phyloP scores from a whole-genome alignment of 2,329 filamentous ascomycete genomes.

The Remersonia thermophila region DNA sequence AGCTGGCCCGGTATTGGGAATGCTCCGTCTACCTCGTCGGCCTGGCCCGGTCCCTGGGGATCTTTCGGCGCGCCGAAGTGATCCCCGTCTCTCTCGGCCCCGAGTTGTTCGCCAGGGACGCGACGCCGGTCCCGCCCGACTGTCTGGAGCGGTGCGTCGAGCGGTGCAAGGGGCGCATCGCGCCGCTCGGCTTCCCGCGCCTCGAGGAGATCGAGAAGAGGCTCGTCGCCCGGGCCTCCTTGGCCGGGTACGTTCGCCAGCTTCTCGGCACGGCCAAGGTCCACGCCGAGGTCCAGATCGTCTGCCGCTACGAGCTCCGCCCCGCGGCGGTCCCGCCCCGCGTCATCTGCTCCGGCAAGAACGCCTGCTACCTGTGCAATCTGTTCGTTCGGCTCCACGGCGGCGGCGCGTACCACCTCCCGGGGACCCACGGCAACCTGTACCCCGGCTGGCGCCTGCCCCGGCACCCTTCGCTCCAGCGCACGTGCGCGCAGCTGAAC shows the following conservation, averaged over 20 bases:
- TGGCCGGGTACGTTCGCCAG: no score
- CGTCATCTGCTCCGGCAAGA: slow-evolving; percentile 36
- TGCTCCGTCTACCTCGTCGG: slow-evolving; percentile 23
- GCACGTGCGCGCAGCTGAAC: slow-evolving; percentile 3
- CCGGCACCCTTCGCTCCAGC: slow-evolving; percentile 4
- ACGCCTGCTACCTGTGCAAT: slow-evolving; percentile 40
- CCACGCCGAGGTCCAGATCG: slow-evolving; percentile 39
- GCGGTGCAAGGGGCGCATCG: slow-evolving; percentile 5
- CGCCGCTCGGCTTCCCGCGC: no score
- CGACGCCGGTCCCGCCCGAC: neutral
- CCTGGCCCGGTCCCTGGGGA: slow-evolving; percentile 19
- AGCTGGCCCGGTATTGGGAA: slow-evolving; percentile 27
- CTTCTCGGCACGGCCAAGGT: slow-evolving; percentile 25
- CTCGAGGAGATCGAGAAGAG: no score
- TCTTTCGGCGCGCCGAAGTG: slow-evolving; percentile 21
- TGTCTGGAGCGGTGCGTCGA: slow-evolving; percentile 6
- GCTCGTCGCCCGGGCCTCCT: no score
- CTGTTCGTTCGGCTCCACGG: slow-evolving; percentile 31
- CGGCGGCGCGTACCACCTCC: slow-evolving; percentile 28
- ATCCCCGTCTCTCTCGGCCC: slow-evolving; percentile 20
- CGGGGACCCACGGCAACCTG: slow-evolving; percentile 30
- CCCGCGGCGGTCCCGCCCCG: slow-evolving; percentile 22
- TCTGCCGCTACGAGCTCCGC: slow-evolving; percentile 29
- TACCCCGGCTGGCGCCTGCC: slow-evolving; percentile 35
- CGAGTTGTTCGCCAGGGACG: slow-evolving; percentile 16